phyloP scores from a whole-genome alignment of 495 filamentous ascomycete genomes.

The Tirmania nivea region DNA sequence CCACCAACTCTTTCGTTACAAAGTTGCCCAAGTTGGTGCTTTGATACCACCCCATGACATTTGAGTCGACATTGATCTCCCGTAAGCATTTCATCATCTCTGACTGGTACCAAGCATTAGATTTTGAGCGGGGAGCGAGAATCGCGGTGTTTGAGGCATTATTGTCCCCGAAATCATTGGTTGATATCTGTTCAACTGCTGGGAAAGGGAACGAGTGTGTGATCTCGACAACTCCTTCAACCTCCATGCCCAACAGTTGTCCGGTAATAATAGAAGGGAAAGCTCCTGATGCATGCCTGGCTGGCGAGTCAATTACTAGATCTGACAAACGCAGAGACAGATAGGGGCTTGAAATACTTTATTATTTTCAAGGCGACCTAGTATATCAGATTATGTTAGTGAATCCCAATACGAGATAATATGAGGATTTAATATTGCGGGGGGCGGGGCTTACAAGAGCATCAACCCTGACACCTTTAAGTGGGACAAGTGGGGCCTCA shows the following conservation, averaged over 20 bases:
- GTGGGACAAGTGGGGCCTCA: conserved; percentile 18
- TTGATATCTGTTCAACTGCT: conserved; percentile 45
- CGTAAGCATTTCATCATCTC: conserved; percentile 94
- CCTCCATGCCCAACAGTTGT: conserved; percentile 39
- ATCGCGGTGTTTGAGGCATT: conserved; percentile 50
- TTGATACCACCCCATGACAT: conserved; percentile 96
- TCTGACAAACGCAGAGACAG: conserved; percentile 11
- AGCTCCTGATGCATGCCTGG: conserved; percentile 33
- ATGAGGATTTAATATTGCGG: conserved; percentile 4
- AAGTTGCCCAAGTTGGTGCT: conserved; percentile 98
- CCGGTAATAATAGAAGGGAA: conserved; percentile 17
- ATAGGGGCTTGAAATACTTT: conserved; percentile 55
- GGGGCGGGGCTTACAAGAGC: conserved; percentile 36
- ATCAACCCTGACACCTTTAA: conserved; percentile 58
- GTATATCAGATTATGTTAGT: conserved; percentile 10
- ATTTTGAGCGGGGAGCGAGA: conserved; percentile 75
- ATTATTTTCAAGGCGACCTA: conserved; percentile 94
- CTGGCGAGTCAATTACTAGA: conserved; percentile 47
- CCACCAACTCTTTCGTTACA: conserved; percentile 78
- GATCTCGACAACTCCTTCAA: conserved; percentile 59
- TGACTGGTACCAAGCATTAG: conserved; percentile 69
- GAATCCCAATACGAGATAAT: conserved; percentile 5
- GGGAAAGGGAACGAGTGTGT: conserved; percentile 94
- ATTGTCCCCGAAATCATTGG: conserved; percentile 39
- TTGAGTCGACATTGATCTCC: conserved; percentile 95